Percentiles rank a stretch among this genome's conserved stretches.
These are phyloP conservation scores for Ganoderma sinense DNA, from an alignment of 1,284 basidiomycete species.

Conservation along the genomic window DNA sequence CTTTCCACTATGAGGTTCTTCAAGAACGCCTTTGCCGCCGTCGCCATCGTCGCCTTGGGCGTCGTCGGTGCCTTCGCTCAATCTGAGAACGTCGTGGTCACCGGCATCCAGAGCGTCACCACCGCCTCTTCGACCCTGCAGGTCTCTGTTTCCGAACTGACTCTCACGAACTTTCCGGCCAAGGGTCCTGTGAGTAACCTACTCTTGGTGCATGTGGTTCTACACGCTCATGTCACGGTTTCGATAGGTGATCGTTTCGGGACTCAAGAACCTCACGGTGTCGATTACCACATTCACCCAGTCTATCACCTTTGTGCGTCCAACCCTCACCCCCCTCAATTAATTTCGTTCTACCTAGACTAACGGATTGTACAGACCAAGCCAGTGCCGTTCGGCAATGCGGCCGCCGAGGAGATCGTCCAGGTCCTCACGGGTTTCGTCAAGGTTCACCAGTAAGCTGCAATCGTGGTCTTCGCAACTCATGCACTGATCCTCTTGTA, in stretches of 20 bases:
- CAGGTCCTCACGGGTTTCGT: slow-evolving; percentile 4
- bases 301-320: background rate
- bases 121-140: slow-evolving; percentile 1
- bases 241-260: background rate
- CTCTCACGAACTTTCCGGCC: background rate
- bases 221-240: background rate
- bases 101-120: slow-evolving; percentile 4
- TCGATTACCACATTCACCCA: background rate
- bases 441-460: slow-evolving; percentile 1
- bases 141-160: background rate
- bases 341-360: no score
- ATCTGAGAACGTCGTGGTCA: background rate
- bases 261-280: background rate
- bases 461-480: background rate
- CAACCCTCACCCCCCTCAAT: background rate
- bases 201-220: background rate
- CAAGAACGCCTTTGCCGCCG: slow-evolving; percentile 1
- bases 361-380: background rate
- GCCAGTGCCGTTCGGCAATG: background rate
- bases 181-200: background rate
- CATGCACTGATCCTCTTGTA: no score
- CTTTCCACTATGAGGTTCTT: slow-evolving; percentile 14
- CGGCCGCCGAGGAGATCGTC: background rate
- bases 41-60: slow-evolving; percentile 2
- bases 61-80: slow-evolving; percentile 5